Base-by-base conservation (phyloP, 192 early-diverging fungal genomes). In the Phycomyces nitens region DNA sequence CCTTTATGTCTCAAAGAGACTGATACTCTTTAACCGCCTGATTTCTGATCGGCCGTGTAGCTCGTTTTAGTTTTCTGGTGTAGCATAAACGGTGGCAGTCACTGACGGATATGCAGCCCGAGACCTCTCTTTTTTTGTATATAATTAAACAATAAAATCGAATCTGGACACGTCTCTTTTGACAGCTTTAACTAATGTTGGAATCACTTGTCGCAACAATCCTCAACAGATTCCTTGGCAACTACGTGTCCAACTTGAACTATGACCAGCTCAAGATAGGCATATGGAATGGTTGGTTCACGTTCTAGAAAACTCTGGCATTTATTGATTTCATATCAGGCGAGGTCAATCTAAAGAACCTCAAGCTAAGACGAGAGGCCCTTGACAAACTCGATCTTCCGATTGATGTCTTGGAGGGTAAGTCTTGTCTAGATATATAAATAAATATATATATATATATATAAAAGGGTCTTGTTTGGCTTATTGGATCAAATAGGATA, bases 341-440 rank as follows among this genome's bases (percentile, higher is more conserved):
- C 27, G 87, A 95, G 72, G 91, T 94, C 3, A 86, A 89, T 44
- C 75, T 95, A 27, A 81, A 89, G 47, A 91, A 95, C 70, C 78
- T 95, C 16, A 79, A 80, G 27, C 74, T 95, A n/a, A 87, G 84
- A 66, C 69, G 74, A 51, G 91, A 94, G 20, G 89, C 92, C 2
- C 74, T 95, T 24, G 86, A 90, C 67, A 91, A 93, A 65, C 84
- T 94, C 58, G 84, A 90, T 40, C 75, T 95, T 1, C 93, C 93
- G 16, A 86, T 95, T 12, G 88, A 93, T 58, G 90, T 95, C 12
- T 64, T 83, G 34, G 84, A 90, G 73, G 66, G 70, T 70, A 56
- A 44, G 3, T 24, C 5, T 7, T 9, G 18, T 7, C 18, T 56
- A 20, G 16, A 29, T 11, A n/a, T 27, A 16, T 43, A n/a, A 22